Base-by-base conservation (phyloP, 495 filamentous ascomycete genomes). In the Penicillium maclennaniae region DNA sequence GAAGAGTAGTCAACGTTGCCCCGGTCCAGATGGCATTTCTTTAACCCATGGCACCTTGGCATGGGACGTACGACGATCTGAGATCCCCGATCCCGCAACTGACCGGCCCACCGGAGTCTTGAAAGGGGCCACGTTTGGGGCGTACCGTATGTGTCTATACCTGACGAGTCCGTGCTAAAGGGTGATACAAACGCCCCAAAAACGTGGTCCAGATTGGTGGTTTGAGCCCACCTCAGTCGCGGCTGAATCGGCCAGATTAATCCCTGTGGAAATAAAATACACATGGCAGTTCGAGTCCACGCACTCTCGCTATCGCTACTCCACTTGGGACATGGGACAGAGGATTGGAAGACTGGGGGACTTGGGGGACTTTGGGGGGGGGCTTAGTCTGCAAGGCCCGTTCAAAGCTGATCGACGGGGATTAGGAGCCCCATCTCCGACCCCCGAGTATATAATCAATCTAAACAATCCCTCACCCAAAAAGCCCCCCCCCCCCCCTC, bases 331-430 rank as follows among this genome's bases (percentile, higher is more conserved):
- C 37, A 2, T 8, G 62, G 62, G 21, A n/a, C 7, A 2, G 3
- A 60, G 62, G 21, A n/a, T 1, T 21, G 15, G 40, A 41, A 47
- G 64, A 65, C 63, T 3, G 55, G 66, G 62, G 62, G 12, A 21
- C n/a, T 34, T 23, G 21, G 49, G 53, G 64, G 67, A 63, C 68
- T 69, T 66, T n/a, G n/a, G n/a, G n/a, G n/a, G n/a, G n/a, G 64
- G 67, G 66, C 68, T 69, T 66, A 69, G 68, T 53, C 53, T 65
- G 60, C 55, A 65, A 62, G 59, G 51, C 54, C 61, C 54, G 37
- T 37, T 41, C 50, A 53, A 58, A 63, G 67, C 62, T 66, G 69
- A 66, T 67, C 59, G 55, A 57, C 56, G 51, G 60, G 49, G 55
- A 51, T 50, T 65, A 59, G 49, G 58, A 63, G 61, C 54, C 58